These are phyloP conservation scores for Saccharomyces hybrid DNA, from an alignment of 1,139 yeast genomes.

Conservation along the genomic window DNA sequence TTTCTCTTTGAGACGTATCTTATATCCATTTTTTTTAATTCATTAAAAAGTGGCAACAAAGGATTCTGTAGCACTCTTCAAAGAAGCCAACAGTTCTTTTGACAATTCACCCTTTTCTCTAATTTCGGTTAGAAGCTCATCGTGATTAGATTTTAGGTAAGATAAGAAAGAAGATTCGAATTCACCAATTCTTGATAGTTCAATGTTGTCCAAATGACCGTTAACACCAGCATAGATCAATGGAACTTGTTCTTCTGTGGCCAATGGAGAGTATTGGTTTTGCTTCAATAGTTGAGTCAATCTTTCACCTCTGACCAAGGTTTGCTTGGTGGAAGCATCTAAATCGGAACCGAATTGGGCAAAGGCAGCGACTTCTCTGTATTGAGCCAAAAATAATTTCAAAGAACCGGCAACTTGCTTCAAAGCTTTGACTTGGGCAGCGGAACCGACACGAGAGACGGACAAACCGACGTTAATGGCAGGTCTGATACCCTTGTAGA, in stretches of 20 bases:
- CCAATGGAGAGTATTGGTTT: slow-evolving; percentile 92
- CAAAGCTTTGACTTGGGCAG: slow-evolving; percentile 99
- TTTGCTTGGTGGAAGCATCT: slow-evolving; percentile 99
- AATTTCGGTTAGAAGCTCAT: slow-evolving; percentile 76
- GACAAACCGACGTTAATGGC: slow-evolving; percentile 99
- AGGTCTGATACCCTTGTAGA: slow-evolving; percentile 99
- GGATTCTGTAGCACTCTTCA: slow-evolving; percentile 85
- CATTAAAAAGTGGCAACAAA: slow-evolving; percentile 78
- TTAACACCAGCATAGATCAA: slow-evolving; percentile 98
- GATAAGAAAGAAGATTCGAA: slow-evolving; percentile 91
- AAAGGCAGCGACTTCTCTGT: slow-evolving; percentile 99
- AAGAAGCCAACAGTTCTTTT: slow-evolving; percentile 77
- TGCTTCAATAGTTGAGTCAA: slow-evolving; percentile 98
- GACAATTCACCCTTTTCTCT: slow-evolving; percentile 86
- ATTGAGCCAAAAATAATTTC: slow-evolving; percentile 99
- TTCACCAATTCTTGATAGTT: slow-evolving; percentile 80
- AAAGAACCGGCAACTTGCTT: slow-evolving; percentile 99
- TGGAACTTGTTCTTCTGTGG: slow-evolving; percentile 99
- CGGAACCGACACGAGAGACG: slow-evolving; percentile 99
- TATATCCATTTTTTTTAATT: slow-evolving; percentile 1
- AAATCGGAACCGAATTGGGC: slow-evolving; percentile 99
- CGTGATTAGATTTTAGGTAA: slow-evolving; percentile 83
- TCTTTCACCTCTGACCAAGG: slow-evolving; percentile 99
- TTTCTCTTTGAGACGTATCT: neutral
- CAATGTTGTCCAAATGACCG: slow-evolving; percentile 91